Conservation (phyloP, 2,329 filamentous ascomycete genomes). For the Hypoxylon sp. region DNA sequence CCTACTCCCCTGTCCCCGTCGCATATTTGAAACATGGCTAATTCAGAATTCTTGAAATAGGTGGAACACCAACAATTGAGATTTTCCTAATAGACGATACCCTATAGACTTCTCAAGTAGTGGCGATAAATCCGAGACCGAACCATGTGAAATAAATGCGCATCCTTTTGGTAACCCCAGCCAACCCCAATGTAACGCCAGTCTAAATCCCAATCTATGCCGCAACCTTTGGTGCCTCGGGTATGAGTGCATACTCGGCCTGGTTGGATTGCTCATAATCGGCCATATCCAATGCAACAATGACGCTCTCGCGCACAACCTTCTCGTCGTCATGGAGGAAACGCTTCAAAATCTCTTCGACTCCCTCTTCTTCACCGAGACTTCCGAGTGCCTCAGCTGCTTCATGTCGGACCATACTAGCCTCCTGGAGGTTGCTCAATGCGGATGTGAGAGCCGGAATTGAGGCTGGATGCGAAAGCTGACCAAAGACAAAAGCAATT, state of each 20-base stretch:
- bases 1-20: background rate
- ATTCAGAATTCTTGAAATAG: constrained; percentile 34
- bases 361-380: constrained; percentile 91
- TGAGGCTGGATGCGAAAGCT: constrained; percentile 95
- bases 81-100: constrained; percentile 27
- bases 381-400: constrained; percentile 96
- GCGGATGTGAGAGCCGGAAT: constrained; percentile 88
- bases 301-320: constrained; percentile 93
- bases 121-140: constrained; percentile 11
- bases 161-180: constrained; percentile 43
- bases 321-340: constrained; percentile 93
- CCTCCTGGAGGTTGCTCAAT: constrained; percentile 84
- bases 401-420: constrained; percentile 97
- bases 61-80: constrained; percentile 68
- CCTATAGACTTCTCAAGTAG: constrained; percentile 23
- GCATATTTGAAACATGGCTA: constrained; percentile 22
- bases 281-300: constrained; percentile 97
- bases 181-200: constrained; percentile 44
- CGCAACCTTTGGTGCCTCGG: constrained; percentile 67
- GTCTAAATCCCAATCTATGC: constrained; percentile 44
- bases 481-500: constrained; percentile 97
- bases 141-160: constrained; percentile 28
- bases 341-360: constrained; percentile 84
- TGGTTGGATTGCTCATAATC: constrained; percentile 94
- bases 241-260: constrained; percentile 92